phyloP scores from a whole-genome alignment of 2,329 filamentous ascomycete species.

The Scleromitrula shiraiana region DNA sequence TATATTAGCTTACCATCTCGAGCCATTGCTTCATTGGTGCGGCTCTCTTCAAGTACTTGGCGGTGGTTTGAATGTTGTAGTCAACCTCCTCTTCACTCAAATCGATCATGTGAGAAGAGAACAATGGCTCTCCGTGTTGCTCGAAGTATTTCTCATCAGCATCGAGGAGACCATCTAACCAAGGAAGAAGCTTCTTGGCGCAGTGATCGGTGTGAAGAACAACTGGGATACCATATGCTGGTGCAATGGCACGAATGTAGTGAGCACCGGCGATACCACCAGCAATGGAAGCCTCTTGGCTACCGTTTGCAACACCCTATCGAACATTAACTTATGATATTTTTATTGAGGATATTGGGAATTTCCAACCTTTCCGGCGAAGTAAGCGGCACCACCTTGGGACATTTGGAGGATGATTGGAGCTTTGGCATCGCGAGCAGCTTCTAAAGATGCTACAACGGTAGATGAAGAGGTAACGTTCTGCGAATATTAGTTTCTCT shows the following conservation, averaged over 20 bases:
- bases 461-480: slow-evolving; percentile 94
- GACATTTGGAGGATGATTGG: slow-evolving; percentile 91
- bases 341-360: not conserved
- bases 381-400: slow-evolving; percentile 89
- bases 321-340: slow-evolving; percentile 8
- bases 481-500: slow-evolving; percentile 27
- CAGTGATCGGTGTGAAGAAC: slow-evolving; percentile 97
- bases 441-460: slow-evolving; percentile 81
- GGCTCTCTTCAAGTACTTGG: slow-evolving; percentile 86
- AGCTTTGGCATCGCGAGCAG: slow-evolving; percentile 82
- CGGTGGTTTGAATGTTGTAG: slow-evolving; percentile 87
- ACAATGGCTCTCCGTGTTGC: slow-evolving; percentile 82
- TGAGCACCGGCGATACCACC: slow-evolving; percentile 85
- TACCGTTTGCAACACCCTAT: slow-evolving; percentile 66
- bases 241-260: slow-evolving; percentile 84
- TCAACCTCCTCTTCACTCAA: slow-evolving; percentile 85
- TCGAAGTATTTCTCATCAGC: slow-evolving; percentile 96
- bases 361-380: slow-evolving; percentile 65
- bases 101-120: slow-evolving; percentile 98
- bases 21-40: slow-evolving; percentile 98
- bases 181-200: slow-evolving; percentile 98
- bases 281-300: slow-evolving; percentile 83
- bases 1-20: slow-evolving; percentile 79
- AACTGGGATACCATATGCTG: slow-evolving; percentile 81
- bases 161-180: slow-evolving; percentile 93